Evolutionary conservation across 345 rosid genomes (phyloP), one percentile per base, ranked within the genome.

Genomic region (Mallotus nudiflorus): DNA sequence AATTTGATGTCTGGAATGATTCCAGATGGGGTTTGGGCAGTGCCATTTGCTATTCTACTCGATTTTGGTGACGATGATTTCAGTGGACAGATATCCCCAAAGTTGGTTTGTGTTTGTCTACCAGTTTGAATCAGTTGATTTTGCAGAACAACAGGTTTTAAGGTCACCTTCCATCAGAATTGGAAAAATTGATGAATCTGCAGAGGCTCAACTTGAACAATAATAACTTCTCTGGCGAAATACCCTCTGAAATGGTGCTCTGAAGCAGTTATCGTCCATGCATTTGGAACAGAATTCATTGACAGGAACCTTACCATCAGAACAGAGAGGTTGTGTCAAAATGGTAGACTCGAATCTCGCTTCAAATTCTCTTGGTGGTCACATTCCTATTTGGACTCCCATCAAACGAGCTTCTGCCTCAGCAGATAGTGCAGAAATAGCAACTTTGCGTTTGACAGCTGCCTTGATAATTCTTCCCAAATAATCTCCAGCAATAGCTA

Each of bases 291-390:
- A 61, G 62, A 94, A 94, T 74, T 82, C 83, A 0, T 53, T 94
- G 35, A 79, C 82, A 1, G 98, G 97, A 64, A 12, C 25, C 1
- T 90, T 94, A 60, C 96, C 98, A 0, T 3, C 19, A 3, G 86
- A 80, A 39, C 48, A 91, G 20, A 82, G 84, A 33, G 57, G 71
- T 11, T 91, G 97, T 65, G 55, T 65, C 18, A 79, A 72, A 69
- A 50, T 94, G 72, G 96, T 88, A 62, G 97, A 94, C 74, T 69
- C 91, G 74, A 87, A 82, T 79, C 96, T 90, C n/a, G 89, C 96
- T 27, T 52, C 33, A 16, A 94, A 94, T 82, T 80, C 82, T 5
- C 77, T 90, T 25, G 80, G 62, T 54, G 97, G 95, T 61, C 73
- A 56, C 15, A 90, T 94, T 42, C 97, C 95, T 0, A n/a, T n/a